Percentiles rank a stretch among this genome's conserved stretches.
Evolutionary conservation across 208 protist genomes (phyloP).

Genomic region (Trypanosoma brucei): DNA sequence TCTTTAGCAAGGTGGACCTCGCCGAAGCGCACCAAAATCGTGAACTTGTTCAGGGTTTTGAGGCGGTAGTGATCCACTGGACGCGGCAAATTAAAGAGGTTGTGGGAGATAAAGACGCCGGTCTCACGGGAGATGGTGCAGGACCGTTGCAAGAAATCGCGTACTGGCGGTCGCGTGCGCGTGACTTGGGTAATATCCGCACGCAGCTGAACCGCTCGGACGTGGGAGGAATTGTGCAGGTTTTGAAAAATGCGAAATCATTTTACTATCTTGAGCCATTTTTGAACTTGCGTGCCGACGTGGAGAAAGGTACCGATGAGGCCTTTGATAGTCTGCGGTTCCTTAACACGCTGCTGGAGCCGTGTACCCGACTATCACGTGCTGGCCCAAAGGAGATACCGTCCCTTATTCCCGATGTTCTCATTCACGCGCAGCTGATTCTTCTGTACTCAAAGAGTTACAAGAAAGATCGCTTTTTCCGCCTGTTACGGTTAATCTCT

Average conservation of each 20-base stretch:
- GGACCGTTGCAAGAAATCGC: constrained; percentile 95
- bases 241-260: constrained; percentile 90
- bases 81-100: constrained; percentile 98
- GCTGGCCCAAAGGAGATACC: constrained; percentile 90
- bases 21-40: constrained; percentile 82
- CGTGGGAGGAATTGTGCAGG: constrained; percentile 88
- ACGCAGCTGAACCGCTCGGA: constrained; percentile 91
- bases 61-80: constrained; percentile 98
- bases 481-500: constrained; percentile 92
- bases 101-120: constrained; percentile 84
- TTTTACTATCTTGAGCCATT: constrained; percentile 94
- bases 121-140: constrained; percentile 45
- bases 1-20: constrained; percentile 35
- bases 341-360: constrained; percentile 90
- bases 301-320: constrained; percentile 92
- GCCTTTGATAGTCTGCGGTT: constrained; percentile 95
- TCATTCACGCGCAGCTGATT: constrained; percentile 92
- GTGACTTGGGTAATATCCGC: constrained; percentile 93
- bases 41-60: constrained; percentile 95
- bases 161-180: constrained; percentile 93
- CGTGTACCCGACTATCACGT: constrained; percentile 86
- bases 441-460: constrained; percentile 92
- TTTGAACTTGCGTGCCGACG: constrained; percentile 88
- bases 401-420: constrained; percentile 83
- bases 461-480: constrained; percentile 92